These are phyloP conservation scores for Nectriaceae sp. DNA, from an alignment of 2,329 filamentous ascomycete genomes.

Conservation along the genomic window DNA sequence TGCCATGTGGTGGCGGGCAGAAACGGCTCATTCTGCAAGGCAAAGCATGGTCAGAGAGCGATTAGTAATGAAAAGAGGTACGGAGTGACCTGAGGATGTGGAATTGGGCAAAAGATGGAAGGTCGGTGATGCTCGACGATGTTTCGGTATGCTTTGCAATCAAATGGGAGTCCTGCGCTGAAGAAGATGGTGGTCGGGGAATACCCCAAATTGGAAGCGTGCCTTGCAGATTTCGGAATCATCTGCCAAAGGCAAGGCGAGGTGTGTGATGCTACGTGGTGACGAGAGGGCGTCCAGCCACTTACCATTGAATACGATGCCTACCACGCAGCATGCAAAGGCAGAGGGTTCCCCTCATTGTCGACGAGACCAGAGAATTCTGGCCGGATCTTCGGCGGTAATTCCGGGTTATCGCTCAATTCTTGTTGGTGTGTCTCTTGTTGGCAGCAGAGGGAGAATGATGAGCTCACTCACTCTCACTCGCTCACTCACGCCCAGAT, in stretches of 20 bases:
- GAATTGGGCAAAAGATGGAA: conserved; percentile 16
- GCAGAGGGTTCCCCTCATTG: too few relatives aligned
- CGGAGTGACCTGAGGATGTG: conserved; percentile 3
- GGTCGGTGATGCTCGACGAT: conserved; percentile 1
- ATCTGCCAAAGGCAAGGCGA: background rate
- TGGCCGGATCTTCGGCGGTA: too few relatives aligned
- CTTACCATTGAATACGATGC: background rate
- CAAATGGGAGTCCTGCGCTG: background rate
- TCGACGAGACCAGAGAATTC: too few relatives aligned
- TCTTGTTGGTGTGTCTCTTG: too few relatives aligned
- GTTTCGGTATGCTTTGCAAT: background rate
- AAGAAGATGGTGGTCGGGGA: too few relatives aligned
- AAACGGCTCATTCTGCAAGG: conserved; percentile 12
- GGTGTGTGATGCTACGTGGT: background rate
- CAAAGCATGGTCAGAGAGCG: background rate
- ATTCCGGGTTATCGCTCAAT: too few relatives aligned
- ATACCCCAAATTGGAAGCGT: conserved; percentile 5
- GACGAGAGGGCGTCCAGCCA: background rate
- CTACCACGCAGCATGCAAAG: too few relatives aligned
- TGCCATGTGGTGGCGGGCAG: conserved; percentile 16
- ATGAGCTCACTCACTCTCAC: too few relatives aligned
- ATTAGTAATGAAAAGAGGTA: background rate
- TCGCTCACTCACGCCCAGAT: too few relatives aligned
- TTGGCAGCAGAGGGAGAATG: too few relatives aligned
- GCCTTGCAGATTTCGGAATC: conserved; percentile 15